Evolutionary conservation across 2,329 filamentous ascomycete genomes (phyloP).

Genomic region (Fusarium armeniacum): DNA sequence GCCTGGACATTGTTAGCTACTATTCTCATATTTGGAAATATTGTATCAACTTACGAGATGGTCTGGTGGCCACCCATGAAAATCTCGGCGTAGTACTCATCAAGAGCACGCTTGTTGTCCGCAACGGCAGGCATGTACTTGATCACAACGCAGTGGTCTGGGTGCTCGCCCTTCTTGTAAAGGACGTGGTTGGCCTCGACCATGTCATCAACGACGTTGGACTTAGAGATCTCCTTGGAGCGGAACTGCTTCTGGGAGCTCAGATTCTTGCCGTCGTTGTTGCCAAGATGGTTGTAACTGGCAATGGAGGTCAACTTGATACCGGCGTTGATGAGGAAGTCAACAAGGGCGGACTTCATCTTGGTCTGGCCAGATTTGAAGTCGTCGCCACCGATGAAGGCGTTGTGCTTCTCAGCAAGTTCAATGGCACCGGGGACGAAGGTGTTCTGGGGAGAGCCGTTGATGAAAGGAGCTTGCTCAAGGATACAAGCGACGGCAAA

Average conservation of each 20-base stretch:
- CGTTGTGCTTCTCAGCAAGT: conserved; percentile 86
- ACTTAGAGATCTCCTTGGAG: conserved; percentile 99
- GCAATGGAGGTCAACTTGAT: conserved; percentile 99
- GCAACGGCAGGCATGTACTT: conserved; percentile 99
- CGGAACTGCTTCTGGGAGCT: conserved; percentile 98
- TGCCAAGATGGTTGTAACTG: conserved; percentile 99
- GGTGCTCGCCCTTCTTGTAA: conserved; percentile 93
- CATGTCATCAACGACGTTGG: conserved; percentile 99
- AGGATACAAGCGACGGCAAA: conserved; percentile 96
- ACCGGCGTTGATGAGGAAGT: conserved; percentile 98
- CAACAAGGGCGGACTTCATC: conserved; percentile 99
- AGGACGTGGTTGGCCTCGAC: conserved; percentile 93
- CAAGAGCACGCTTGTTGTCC: conserved; percentile 98
- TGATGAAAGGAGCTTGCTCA: conserved; percentile 94
- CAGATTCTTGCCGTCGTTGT: conserved; percentile 99
- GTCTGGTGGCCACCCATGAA: conserved; percentile 99
- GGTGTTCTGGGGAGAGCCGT: conserved; percentile 98
- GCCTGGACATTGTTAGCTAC: conserved; percentile 62
- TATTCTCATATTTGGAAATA: neutral
- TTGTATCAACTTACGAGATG: conserved; percentile 73
- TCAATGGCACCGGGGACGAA: conserved; percentile 94
- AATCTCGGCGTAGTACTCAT: conserved; percentile 99
- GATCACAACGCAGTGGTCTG: conserved; percentile 98
- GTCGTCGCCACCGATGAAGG: conserved; percentile 97
- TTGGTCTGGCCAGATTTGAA: conserved; percentile 99